phyloP scores from a whole-genome alignment of 2,329 filamentous ascomycete genomes.

The Penicillium janthinellum region DNA sequence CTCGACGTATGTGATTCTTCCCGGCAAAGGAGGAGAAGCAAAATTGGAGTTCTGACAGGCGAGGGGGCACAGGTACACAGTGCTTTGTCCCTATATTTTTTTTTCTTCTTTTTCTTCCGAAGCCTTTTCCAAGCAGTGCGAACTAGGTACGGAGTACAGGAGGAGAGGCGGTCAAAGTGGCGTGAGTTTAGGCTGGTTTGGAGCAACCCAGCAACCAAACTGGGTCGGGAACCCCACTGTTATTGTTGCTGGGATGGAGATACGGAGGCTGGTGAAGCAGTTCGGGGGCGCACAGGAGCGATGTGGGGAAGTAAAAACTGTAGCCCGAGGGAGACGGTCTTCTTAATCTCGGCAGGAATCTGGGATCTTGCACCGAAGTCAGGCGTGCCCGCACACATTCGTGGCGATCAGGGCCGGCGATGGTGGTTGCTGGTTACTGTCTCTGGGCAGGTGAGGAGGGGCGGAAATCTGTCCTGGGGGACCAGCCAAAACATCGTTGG shows the following conservation, averaged over 20 bases:
- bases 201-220: slow-evolving; percentile 24
- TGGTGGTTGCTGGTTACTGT: slow-evolving; percentile 8
- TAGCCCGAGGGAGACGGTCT: not conserved
- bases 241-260: slow-evolving; percentile 22
- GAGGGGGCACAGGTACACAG: slow-evolving; percentile 6
- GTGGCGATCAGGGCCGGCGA: slow-evolving; percentile 2
- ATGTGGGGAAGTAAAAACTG: slow-evolving; percentile 1
- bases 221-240: slow-evolving; percentile 25
- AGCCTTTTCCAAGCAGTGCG: slow-evolving; percentile 7
- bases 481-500: slow-evolving; percentile 24
- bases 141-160: slow-evolving; percentile 15
- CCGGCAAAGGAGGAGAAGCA: slow-evolving; percentile 5
- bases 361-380: slow-evolving; percentile 2
- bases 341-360: not conserved
- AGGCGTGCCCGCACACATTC: slow-evolving; percentile 1
- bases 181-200: slow-evolving; percentile 20
- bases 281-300: slow-evolving; percentile 1
- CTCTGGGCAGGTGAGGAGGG: slow-evolving; percentile 14
- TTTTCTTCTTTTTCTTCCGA: slow-evolving; percentile 11
- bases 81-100: slow-evolving; percentile 15
- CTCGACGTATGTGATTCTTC: slow-evolving; percentile 4
- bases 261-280: slow-evolving; percentile 19
- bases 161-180: slow-evolving; percentile 28
- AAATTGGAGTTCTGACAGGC: slow-evolving; percentile 7
- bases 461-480: slow-evolving; percentile 17